Evolutionary conservation across 2,329 filamentous ascomycete genomes (phyloP), one percentile per base, ranked within the genome.

Genomic region (Sphaerulina musiva): DNA sequence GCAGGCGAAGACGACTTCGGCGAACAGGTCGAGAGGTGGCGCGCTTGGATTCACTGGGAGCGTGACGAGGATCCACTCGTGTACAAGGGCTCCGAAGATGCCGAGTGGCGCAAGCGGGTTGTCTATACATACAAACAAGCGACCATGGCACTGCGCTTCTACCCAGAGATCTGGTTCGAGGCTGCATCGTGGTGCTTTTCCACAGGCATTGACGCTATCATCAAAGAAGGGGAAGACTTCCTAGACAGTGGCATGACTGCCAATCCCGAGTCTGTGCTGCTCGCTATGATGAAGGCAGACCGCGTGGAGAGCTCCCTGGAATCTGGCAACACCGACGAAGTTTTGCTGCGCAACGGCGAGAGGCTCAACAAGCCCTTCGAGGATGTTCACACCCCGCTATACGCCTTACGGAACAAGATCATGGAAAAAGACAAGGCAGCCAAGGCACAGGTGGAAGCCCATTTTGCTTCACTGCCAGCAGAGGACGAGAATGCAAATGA

Each of bases 151-250:
- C 75, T 98, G 52, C 84, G 91, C 48, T 98, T 97, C 72, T 93
- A 92, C 82, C 91, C 93, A 3, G 88, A 95, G 68, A 84, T 96
- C 63, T 98, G 93, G 93, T 91, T 90, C 47, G 90, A 96, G 56
- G 92, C 90, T 8, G 88, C 91, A 0, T 87, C 95, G 61, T 97
- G 92, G 82, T 95, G 89, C 70, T 90, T 90, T 65, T 80, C 86
- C 51, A 90, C 93, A 63, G 81, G 81, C 43, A 74, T 91, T 62
- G 78, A 81, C 38, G 73, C 82, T 43, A 50, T 65, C 45, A 60
- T 46, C 3, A 44, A 42, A 11, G 85, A 89, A 55, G 90, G 89
- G 9, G 82, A 86, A 23, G 83, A 89, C 8, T 88, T 97, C 64
- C 76, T 98, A 23, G 78, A 83, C 20, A 83, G 93, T 58, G 93